A percentile compares a stretch with the other conserved stretches of the same genome.
Evolutionary conservation across 2,329 filamentous ascomycete genomes (phyloP).

Genomic region (Aspergillus fumigatus): DNA sequence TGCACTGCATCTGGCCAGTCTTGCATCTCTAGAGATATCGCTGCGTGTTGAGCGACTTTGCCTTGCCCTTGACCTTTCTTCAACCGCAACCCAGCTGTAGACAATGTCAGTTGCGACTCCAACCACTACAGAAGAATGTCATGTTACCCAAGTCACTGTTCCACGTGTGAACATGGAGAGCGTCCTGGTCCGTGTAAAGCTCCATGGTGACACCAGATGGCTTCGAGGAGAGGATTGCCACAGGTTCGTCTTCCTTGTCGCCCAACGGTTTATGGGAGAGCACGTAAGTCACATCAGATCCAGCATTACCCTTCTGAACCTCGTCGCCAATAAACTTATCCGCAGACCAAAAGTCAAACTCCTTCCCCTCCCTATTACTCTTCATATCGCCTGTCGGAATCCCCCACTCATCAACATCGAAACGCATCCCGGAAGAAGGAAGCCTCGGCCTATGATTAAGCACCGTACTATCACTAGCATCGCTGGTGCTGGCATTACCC

Average conservation of each 20-base stretch:
- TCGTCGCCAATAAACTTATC: background rate
- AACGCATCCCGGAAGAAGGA: background rate
- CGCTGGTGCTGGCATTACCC: too few species aligned
- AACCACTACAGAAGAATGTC: too few species aligned
- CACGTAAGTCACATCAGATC: background rate
- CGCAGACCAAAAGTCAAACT: constrained; percentile 2
- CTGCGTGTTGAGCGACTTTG: background rate
- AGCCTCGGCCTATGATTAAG: background rate
- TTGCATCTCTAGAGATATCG: background rate
- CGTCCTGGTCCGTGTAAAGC: constrained; percentile 1
- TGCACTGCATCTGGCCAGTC: background rate
- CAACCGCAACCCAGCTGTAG: background rate
- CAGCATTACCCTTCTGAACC: background rate
- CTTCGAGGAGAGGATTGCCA: background rate
- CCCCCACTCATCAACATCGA: background rate
- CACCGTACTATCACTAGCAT: background rate
- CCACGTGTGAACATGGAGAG: constrained; percentile 2
- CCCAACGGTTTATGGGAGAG: background rate
- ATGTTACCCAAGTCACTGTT: background rate
- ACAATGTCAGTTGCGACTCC: background rate
- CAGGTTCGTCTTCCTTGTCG: constrained; percentile 1
- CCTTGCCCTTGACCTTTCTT: background rate
- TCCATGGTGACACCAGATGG: background rate
- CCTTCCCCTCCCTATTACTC: background rate
- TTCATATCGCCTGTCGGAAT: constrained; percentile 1